phyloP scores from a whole-genome alignment of 352 stramenopile genomes.

The Globisporangium takayamanum region DNA sequence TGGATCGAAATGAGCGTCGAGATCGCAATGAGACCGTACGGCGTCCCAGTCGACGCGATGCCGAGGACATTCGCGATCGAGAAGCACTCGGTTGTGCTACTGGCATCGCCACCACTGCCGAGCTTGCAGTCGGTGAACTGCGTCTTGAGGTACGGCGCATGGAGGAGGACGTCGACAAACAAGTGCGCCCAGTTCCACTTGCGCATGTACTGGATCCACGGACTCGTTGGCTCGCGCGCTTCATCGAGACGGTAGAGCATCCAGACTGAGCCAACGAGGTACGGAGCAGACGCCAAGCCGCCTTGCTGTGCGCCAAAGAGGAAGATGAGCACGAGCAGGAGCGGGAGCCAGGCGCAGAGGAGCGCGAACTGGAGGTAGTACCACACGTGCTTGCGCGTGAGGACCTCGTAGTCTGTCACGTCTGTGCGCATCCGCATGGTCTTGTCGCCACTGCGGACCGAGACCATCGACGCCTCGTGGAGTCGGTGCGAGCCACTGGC shows the following conservation, averaged over 20 bases:
- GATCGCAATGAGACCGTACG: slow-evolving; percentile 65
- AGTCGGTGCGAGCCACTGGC: background rate
- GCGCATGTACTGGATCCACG: slow-evolving; percentile 68
- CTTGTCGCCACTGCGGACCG: background rate
- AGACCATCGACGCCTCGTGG: background rate
- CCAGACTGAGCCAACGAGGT: slow-evolving; percentile 56
- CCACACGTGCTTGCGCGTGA: slow-evolving; percentile 61
- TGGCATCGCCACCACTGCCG: slow-evolving; percentile 5
- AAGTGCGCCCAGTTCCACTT: slow-evolving; percentile 83
- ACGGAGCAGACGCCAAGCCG: slow-evolving; percentile 64
- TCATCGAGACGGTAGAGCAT: slow-evolving; percentile 82
- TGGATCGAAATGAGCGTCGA: slow-evolving; percentile 84
- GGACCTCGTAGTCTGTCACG: slow-evolving; percentile 43
- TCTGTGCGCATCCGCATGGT: background rate
- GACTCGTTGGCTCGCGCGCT: slow-evolving; percentile 37
- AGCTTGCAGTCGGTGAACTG: slow-evolving; percentile 48
- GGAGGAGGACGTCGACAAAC: slow-evolving; percentile 71
- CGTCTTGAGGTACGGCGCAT: slow-evolving; percentile 50
- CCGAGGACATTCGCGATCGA: slow-evolving; percentile 66
- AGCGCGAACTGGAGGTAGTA: slow-evolving; percentile 64
- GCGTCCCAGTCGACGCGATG: slow-evolving; percentile 40
- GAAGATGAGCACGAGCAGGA: slow-evolving; percentile 69
- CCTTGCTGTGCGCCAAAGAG: slow-evolving; percentile 63
- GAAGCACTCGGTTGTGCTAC: slow-evolving; percentile 40
- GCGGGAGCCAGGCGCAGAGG: slow-evolving; percentile 54